Evolutionary conservation across 257 asterid species (phyloP).

Genomic region (Penstemon barbatus): DNA sequence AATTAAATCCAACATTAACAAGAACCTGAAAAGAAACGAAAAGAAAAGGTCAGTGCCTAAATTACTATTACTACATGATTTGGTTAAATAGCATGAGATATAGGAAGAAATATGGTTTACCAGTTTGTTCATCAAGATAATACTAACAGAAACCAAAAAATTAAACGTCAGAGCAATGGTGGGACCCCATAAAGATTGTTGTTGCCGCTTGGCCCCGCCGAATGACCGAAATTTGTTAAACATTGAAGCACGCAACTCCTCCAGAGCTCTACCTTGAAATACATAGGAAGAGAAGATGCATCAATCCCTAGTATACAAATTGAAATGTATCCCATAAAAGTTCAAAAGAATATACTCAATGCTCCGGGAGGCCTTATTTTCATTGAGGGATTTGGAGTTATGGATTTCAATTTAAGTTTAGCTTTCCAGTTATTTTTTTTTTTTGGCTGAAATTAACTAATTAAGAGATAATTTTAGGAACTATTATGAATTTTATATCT

Average conservation of each 20-base stretch:
- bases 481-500: not conserved
- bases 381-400: too few species aligned
- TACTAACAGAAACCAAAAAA: constrained; percentile 83
- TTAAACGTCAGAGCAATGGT: constrained; percentile 84
- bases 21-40: constrained; percentile 61
- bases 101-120: constrained; percentile 40
- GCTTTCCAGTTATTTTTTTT: too few species aligned
- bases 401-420: too few species aligned
- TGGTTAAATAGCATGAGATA: constrained; percentile 2
- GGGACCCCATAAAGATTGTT: constrained; percentile 68
- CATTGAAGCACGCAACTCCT: constrained; percentile 78
- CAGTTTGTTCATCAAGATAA: constrained; percentile 94
- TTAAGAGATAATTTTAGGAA: not conserved
- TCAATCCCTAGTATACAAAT: constrained; percentile 18
- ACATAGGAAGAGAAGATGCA: constrained; percentile 15
- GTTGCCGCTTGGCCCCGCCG: constrained; percentile 73
- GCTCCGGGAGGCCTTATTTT: too few species aligned
- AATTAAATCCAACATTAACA: constrained; percentile 82
- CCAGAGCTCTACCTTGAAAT: constrained; percentile 78
- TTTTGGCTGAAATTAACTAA: too few species aligned
- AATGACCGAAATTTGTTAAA: constrained; percentile 59
- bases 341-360: not conserved
- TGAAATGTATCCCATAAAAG: not conserved
- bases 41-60: constrained; percentile 20
- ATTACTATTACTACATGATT: not conserved